phyloP scores from a whole-genome alignment of 352 stramenopile genomes.

The Globisporangium spinosum region DNA sequence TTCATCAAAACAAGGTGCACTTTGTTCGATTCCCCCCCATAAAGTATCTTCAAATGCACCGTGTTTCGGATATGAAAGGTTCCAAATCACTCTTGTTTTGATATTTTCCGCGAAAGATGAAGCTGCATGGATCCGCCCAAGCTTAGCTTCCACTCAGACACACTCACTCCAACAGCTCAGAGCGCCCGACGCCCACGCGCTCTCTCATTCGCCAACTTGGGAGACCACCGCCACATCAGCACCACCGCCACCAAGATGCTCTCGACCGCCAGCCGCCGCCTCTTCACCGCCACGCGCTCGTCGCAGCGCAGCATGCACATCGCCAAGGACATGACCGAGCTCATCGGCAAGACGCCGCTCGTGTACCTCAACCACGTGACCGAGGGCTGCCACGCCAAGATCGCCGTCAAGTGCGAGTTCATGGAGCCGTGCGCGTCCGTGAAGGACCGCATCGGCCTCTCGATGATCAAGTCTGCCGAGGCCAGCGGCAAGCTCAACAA shows the following conservation, averaged over 20 bases:
- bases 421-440: slow-evolving; percentile 87
- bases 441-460: slow-evolving; percentile 85
- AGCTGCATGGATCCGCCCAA: background rate
- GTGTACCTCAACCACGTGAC: slow-evolving; percentile 90
- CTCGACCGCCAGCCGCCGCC: slow-evolving; percentile 23
- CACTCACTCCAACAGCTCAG: background rate
- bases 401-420: slow-evolving; percentile 89
- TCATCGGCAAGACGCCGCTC: slow-evolving; percentile 94
- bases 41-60: background rate
- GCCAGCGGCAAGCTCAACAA: slow-evolving; percentile 61
- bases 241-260: slow-evolving; percentile 12
- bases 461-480: slow-evolving; percentile 83
- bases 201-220: slow-evolving; percentile 20
- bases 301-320: slow-evolving; percentile 71
- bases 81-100: background rate
- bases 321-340: slow-evolving; percentile 91
- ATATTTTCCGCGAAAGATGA: background rate
- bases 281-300: slow-evolving; percentile 26
- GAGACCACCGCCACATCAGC: background rate
- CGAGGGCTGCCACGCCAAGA: slow-evolving; percentile 74
- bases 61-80: background rate
- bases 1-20: background rate
- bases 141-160: background rate
- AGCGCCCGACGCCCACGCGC: background rate
- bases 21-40: too few species aligned